These are phyloP conservation scores for Saposhnikovia divaricata DNA, from an alignment of 129 eudicot species.

Conservation along the genomic window DNA sequence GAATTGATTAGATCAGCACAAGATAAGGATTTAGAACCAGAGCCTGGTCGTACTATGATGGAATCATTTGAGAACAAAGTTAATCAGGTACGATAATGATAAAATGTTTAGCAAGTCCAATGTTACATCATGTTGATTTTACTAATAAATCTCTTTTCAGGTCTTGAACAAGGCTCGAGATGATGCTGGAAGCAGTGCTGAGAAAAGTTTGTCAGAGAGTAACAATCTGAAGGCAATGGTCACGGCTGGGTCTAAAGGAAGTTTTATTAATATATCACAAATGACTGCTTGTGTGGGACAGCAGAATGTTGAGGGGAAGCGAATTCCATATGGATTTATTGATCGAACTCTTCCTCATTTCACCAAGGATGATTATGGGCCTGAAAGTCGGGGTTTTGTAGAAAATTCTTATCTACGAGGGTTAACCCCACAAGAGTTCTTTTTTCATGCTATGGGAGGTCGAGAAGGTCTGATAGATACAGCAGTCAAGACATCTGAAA, in stretches of 20 bases:
- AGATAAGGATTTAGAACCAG: conserved; percentile 82
- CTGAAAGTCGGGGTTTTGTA: conserved; percentile 98
- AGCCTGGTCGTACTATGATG: conserved; percentile 98
- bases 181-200: conserved; percentile 98
- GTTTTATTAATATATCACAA: conserved; percentile 93
- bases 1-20: conserved; percentile 73
- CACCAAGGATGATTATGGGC: conserved; percentile 87
- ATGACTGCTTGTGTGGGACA: conserved; percentile 99
- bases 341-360: conserved; percentile 94
- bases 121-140: conserved; percentile 6
- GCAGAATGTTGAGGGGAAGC: conserved; percentile 97
- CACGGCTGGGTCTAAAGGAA: conserved; percentile 97
- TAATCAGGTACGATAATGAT: conserved; percentile 55
- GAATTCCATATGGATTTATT: conserved; percentile 81
- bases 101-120: not conserved
- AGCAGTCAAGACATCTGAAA: conserved; percentile 96
- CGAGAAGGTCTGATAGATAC: conserved; percentile 96
- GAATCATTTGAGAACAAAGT: conserved; percentile 96
- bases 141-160: conserved; percentile 26
- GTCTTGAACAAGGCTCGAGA: conserved; percentile 99
- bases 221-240: conserved; percentile 99
- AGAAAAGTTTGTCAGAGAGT: conserved; percentile 90
- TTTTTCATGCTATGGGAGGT: conserved; percentile 99
- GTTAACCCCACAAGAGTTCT: conserved; percentile 90
- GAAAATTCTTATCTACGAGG: conserved; percentile 94